Conservation (phyloP, 202 grass and related monocot genomes). For the Bolboschoenoplectus hybrid region DNA sequence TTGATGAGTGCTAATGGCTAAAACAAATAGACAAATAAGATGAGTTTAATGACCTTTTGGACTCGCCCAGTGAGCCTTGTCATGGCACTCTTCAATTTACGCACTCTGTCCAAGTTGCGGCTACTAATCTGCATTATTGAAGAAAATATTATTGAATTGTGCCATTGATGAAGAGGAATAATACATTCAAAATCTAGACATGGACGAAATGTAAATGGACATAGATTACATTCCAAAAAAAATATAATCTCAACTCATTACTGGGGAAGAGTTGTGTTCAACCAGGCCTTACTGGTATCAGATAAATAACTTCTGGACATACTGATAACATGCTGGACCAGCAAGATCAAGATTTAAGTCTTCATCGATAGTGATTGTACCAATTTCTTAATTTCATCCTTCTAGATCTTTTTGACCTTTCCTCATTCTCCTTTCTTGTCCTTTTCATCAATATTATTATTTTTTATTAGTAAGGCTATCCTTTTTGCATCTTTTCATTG, state of each 20-base stretch:
- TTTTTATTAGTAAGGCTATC: background rate
- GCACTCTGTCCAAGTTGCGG: constrained; percentile 90
- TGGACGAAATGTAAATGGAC: background rate
- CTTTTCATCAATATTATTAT: background rate
- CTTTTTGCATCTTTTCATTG: background rate
- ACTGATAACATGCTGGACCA: background rate
- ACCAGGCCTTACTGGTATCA: background rate
- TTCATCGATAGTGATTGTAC: background rate
- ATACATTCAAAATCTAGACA: background rate
- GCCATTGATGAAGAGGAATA: background rate
- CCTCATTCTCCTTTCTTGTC: background rate
- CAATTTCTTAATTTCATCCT: background rate
- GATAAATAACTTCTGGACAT: background rate
- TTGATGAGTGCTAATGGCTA: constrained; percentile 13
- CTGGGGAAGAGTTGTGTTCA: background rate
- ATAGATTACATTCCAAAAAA: background rate
- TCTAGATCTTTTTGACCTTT: background rate
- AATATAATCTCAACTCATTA: background rate
- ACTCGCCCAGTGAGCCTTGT: constrained; percentile 86
- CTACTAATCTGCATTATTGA: constrained; percentile 81
- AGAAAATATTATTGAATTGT: constrained; percentile 26
- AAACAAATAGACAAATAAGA: background rate
- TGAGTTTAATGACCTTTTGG: constrained; percentile 68
- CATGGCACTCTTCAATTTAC: constrained; percentile 97
- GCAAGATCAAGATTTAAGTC: background rate